Base-by-base conservation (phyloP, 1,139 yeast species). In the Yamadazyma oceani region DNA sequence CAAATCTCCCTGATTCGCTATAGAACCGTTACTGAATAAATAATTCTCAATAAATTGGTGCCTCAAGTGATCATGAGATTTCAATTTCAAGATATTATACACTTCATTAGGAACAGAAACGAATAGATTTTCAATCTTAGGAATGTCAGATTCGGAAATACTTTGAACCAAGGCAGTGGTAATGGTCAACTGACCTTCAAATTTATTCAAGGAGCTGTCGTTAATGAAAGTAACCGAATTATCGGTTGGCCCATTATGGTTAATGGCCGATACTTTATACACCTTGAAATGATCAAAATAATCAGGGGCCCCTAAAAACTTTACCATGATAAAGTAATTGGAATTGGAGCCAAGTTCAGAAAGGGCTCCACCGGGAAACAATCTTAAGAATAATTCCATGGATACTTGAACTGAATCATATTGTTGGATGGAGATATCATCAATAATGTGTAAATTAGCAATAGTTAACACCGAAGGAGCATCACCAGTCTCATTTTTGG, bases 71-170 rank as follows among this genome's bases (percentile, higher is more conserved):
- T 51, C 54, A 19, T 49, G 48, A 0, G 66, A 45, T 32, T 59
- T 57, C 17, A 44, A 42, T 29, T 61, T 54, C 30, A 76, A 52
- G 2, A 76, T 50, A 4, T 55, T 50, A 46, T 72, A 77, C 6
- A 77, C 64, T 31, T 65, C 71, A 5, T 46, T 43, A 0, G 82
- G 81, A n/a, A 74, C 69, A 1, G 69, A 55, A 2, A 77, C 64
- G 39, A 62, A 69, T 3, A 69, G 49, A 37, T 57, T 59, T 1
- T 55, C 48, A 16, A 71, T 53, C n/a, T 24, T 22, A 0, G 72
- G 69, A 12, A 71, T 64, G 23, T 54, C 53, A 2, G 36, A 32
- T 3, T 33, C 28, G 26, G 50, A 49, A 6, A 69, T 59, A 2
- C 69, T 54, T 43, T 64, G 69, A 4, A 70, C 49, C 11, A 64